phyloP scores from a whole-genome alignment of 23 red algal genomes.

The Porphyridium purpureum region DNA sequence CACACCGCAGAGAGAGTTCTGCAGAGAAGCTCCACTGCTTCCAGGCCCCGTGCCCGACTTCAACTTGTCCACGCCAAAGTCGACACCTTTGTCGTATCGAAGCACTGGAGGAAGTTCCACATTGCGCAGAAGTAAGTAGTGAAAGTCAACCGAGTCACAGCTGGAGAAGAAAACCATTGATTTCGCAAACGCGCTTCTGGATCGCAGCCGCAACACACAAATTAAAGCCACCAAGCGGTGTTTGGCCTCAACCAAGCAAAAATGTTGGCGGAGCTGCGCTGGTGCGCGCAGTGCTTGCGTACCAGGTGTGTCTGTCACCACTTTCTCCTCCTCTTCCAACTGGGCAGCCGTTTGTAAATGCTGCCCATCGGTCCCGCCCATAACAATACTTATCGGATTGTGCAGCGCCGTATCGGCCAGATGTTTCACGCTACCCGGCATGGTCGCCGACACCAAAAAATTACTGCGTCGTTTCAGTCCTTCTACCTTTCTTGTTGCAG shows the following conservation, averaged over 20 bases:
- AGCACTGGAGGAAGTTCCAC: slow-evolving; percentile 32
- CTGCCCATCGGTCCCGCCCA: no score
- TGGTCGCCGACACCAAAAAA: slow-evolving; percentile 48
- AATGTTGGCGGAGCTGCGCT: slow-evolving; percentile 37
- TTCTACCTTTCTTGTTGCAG: neutral
- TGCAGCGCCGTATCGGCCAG: slow-evolving; percentile 37
- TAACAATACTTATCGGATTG: slow-evolving; percentile 29
- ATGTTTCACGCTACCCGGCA: slow-evolving; percentile 30
- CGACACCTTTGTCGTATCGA: neutral
- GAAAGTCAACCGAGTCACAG: slow-evolving; percentile 82
- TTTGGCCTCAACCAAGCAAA: slow-evolving; percentile 55
- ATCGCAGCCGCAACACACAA: slow-evolving; percentile 37
- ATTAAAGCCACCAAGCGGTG: slow-evolving; percentile 43
- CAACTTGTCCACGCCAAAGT: no score
- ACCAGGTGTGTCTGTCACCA: no score
- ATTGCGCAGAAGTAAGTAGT: slow-evolving; percentile 35
- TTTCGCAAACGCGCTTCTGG: slow-evolving; percentile 3
- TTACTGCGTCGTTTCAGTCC: slow-evolving; percentile 18
- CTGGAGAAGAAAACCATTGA: slow-evolving; percentile 81
- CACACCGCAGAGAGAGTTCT: slow-evolving; percentile 16
- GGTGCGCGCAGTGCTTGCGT: slow-evolving; percentile 8
- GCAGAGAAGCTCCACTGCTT: neutral
- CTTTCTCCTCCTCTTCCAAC: no score
- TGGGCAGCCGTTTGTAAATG: no score
- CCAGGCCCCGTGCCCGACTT: neutral